Percentiles rank a stretch among this genome's conserved stretches.
phyloP scores from a whole-genome alignment of 176 grass and related monocot species.

The Oryza coarctata region DNA sequence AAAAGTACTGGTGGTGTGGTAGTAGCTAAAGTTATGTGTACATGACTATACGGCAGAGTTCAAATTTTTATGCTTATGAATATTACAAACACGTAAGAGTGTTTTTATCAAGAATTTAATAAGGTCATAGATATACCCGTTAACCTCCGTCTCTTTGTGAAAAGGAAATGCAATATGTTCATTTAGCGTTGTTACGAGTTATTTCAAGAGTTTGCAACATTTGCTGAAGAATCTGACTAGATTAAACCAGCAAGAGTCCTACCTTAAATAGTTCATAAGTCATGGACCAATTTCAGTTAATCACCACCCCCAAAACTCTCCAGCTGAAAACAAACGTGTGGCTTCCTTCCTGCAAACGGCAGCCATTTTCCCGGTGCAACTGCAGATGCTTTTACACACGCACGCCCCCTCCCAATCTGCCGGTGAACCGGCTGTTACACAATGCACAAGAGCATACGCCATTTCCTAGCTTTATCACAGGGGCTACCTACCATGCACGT shows the following conservation, averaged over 20 bases:
- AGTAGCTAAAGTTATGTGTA: too few species aligned
- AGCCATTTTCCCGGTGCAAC: background rate
- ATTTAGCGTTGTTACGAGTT: background rate
- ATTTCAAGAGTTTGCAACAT: background rate
- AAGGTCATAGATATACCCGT: too few species aligned
- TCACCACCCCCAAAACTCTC: background rate
- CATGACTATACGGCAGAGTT: too few species aligned
- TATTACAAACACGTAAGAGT: too few species aligned
- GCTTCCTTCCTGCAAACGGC: background rate
- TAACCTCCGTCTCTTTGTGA: too few species aligned
- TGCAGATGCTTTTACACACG: conserved; percentile 37
- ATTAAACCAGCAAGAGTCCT: background rate
- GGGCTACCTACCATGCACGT: conserved; percentile 21
- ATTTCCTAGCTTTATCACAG: conserved; percentile 25
- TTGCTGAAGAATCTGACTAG: background rate
- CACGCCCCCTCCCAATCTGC: background rate
- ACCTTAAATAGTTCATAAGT: background rate
- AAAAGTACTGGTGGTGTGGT: too few species aligned
- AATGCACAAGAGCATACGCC: background rate
- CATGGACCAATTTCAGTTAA: background rate
- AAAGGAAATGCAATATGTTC: too few species aligned
- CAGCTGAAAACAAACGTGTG: background rate
- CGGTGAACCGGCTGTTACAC: background rate
- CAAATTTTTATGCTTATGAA: too few species aligned
- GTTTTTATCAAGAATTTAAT: too few species aligned